Evolutionary conservation across 805 yeast species (phyloP), one percentile per base, ranked within the genome.

Genomic region (Kuraishia borneana): DNA sequence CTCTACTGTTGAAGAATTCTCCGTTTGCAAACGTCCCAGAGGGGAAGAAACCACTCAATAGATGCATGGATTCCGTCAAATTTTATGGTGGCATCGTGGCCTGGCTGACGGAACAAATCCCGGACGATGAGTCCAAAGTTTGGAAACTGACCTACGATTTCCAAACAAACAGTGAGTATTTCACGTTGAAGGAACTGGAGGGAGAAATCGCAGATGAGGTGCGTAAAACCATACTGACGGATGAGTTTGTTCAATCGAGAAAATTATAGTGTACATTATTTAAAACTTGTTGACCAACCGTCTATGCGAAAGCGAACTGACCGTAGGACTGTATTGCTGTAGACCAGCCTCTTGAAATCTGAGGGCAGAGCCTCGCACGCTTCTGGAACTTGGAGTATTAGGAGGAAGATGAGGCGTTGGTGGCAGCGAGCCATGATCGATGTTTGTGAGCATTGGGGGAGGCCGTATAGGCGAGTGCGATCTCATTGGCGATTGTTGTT

Each of bases 1-100:
- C 98, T 2, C 37, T 77, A 2, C 37, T 79, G 30, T 53, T 83
- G 39, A 81, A 79, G 43, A 61, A 65, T 7, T 68, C 66, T 42
- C 68, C 70, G 2, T 43, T 60, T 2, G 30, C 29, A 3, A 30
- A 21, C 31, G 39, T 17, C 36, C 38, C 46, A 56, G 45, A 22
- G 34, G 39, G 17, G 31, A 35, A 54, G 35, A 64, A 63, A 34
- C 18, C 29, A 16, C 21, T 31, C 21, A 73, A 83, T 54, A 75
- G 74, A 47, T 89, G 94, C 43, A 70, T 76, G 54, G 84, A 77
- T 36, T 76, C 89, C 6, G 62, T 89, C 33, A 83, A 78, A 46
- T 92, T 94, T 75, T 83, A 84, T 54, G 89, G 89, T 3, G 87
- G 92, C 0, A 68, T 80, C 14, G 61, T 84, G 35, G 84, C 83